Evolutionary conservation across 176 grass and related monocot genomes (phyloP), one percentile per base, ranked within the genome.

Genomic region (Oryza coarctata): DNA sequence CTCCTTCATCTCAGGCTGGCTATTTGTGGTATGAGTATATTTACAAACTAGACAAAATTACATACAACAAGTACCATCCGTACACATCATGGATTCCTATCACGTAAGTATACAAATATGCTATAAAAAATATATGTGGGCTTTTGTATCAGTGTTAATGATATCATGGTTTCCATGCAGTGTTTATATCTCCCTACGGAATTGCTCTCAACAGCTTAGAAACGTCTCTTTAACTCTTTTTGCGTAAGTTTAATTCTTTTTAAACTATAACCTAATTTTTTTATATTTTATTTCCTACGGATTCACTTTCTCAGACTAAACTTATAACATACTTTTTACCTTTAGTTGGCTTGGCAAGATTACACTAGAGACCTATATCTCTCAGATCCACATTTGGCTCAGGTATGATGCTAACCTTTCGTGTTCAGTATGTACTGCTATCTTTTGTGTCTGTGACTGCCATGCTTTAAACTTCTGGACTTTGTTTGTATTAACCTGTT

Each of bases 41-140:
- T 78, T 93, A 93, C 73, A 93, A 88, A 82, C 77, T 93, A 77
- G 88, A 93, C 72, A 93, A 93, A 86, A 1, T 90, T 79, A 85
- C 87, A 34, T 93, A 93, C 79, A 93, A 93, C 75, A 93, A 93
- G 49, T 67, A 74, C 47, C 91, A 93, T 76, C 87, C 91, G 26
- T 93, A 93, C 67, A 90, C 91, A 58, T 93, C 91, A 50, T 93
- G 91, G 91, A 93, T 93, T 68, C 91, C 91, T 73, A 93, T 93
- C 43, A 93, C 91, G 91, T 90, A 66, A 35, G 88, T 82, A 70
- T 63, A 41, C 50, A 57, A 29, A n/a, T 14, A 81, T 67, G 64
- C 61, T 34, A 33, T 58, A 10, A 60, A 71, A 55, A 26, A 55
- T 22, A 55, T 22, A 68, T 77, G 15, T 15, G 30, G 4, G 45